Evolutionary conservation across 1,139 yeast species (phyloP).

Genomic region (Candida glucosophila): DNA sequence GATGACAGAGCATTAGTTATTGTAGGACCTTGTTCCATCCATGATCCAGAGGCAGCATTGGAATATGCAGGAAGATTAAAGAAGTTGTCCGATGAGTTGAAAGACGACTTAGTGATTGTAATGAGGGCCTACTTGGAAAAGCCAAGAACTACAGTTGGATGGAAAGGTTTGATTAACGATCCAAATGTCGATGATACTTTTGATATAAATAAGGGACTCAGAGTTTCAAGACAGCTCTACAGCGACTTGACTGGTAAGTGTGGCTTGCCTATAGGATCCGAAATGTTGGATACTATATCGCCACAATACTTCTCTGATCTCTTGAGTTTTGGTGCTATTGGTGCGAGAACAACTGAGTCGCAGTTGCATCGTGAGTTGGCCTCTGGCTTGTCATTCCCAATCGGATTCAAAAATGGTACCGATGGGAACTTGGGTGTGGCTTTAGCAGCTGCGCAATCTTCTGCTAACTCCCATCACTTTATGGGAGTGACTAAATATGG

Average conservation of each 20-base stretch:
- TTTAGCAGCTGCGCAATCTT: conserved; percentile 87
- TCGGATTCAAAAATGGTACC: conserved; percentile 97
- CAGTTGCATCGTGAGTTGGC: conserved; percentile 96
- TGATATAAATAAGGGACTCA: conserved; percentile 91
- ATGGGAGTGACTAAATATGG: conserved; percentile 97
- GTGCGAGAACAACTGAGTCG: conserved; percentile 98
- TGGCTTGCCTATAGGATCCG: conserved; percentile 83
- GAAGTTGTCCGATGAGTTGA: conserved; percentile 57
- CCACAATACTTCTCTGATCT: conserved; percentile 95
- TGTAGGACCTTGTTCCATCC: conserved; percentile 93
- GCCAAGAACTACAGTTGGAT: conserved; percentile 98
- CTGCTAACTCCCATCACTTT: conserved; percentile 89
- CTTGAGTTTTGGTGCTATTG: conserved; percentile 93
- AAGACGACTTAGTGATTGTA: conserved; percentile 69
- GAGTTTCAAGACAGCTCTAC: conserved; percentile 79
- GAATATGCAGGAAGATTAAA: conserved; percentile 75
- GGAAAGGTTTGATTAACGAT: conserved; percentile 97
- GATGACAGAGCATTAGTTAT: conserved; percentile 83
- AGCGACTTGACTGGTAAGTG: conserved; percentile 70
- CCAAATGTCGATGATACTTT: conserved; percentile 90
- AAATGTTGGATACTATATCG: conserved; percentile 95
- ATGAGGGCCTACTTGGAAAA: conserved; percentile 98
- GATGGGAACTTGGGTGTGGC: conserved; percentile 94
- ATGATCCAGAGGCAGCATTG: conserved; percentile 81
- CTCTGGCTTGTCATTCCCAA: conserved; percentile 94